A percentile compares a stretch with the other conserved stretches of the same genome.
Conservation (phyloP, 2,329 filamentous ascomycete genomes). For the Cordyceps cicadae region DNA sequence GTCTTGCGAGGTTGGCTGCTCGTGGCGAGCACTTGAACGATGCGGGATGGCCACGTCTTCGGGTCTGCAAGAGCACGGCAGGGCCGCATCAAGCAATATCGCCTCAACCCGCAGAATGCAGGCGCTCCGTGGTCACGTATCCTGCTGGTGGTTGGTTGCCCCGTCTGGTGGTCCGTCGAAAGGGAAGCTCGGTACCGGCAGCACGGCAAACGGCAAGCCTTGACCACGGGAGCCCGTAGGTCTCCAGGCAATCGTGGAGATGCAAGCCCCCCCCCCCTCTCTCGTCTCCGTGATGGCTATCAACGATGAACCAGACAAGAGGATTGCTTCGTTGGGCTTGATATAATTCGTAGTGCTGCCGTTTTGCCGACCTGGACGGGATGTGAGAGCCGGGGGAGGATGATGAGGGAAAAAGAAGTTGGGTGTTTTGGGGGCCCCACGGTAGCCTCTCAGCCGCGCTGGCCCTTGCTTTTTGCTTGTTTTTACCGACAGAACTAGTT, state of each 20-base stretch:
- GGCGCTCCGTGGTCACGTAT: not conserved
- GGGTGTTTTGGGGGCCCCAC: not conserved
- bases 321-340: not conserved
- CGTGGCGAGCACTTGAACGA: no score
- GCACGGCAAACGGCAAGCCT: not conserved
- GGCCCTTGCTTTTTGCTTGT: not conserved
- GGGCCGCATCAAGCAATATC: no score
- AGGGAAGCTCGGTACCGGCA: no score
- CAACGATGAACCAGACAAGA: no score
- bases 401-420: not conserved
- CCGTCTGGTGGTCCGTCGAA: no score
- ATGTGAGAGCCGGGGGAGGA: not conserved
- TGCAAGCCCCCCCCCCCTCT: no score
- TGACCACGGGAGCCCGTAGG: not conserved
- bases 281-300: no score
- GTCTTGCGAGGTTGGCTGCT: not conserved
- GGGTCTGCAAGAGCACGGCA: no score
- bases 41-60: no score
- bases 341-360: not conserved
- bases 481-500: no score
- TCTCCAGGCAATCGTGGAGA: not conserved
- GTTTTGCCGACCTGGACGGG: conserved; percentile 5
- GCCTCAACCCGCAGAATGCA: no score
- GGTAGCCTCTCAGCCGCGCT: not conserved
- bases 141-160: not conserved